Base-by-base conservation (phyloP, 306 rosid genomes). In the Vigna hirtella region DNA sequence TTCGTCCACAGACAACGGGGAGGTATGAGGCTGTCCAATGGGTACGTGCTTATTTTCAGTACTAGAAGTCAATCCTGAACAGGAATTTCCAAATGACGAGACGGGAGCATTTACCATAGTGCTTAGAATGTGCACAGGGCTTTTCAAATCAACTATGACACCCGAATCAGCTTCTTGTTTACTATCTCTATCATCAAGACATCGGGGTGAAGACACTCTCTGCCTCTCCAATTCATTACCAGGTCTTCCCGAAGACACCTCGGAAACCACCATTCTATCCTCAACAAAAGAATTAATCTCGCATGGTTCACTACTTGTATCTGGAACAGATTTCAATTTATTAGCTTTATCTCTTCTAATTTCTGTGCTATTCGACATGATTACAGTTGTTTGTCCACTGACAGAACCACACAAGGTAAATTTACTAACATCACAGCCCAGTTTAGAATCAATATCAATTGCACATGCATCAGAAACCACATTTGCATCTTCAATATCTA, bases 31-130 rank as follows among this genome's bases (percentile, higher is more conserved):
- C 77, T 78, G 86, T 56, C 74, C 91, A n/a, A 72, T 73, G 34
- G 88, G 66, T 16, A 68, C 62, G 14, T 47, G 83, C 77, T 73
- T 76, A 71, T 30, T 82, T 72, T 86, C 91, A 58, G 84, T 32
- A 72, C 76, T 79, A 45, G 85, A 77, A 65, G 83, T 79, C 63
- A 83, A 78, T 74, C 85, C 93, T 22, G 93, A 87, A 77, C 86
- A 83, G 43, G 91, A 85, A 76, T 83, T 80, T 20, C 81, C 86
- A n/a, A 63, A 75, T 51, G 83, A 83, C 68, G 80, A 75, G 62
- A 59, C 62, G 10, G 88, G 83, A 80, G 75, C 76, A 87, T 75
- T 85, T 48, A 85, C 87, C 48, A 66, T 20, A 47, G 86, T 47
- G 61, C 84, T 81, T n/a, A 91, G 80, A 86, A 79, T 85, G 16